A percentile compares a stretch with the other conserved stretches of the same genome.
Evolutionary conservation across 23 red algal species (phyloP).

Genomic region (Chondrus crispus): DNA sequence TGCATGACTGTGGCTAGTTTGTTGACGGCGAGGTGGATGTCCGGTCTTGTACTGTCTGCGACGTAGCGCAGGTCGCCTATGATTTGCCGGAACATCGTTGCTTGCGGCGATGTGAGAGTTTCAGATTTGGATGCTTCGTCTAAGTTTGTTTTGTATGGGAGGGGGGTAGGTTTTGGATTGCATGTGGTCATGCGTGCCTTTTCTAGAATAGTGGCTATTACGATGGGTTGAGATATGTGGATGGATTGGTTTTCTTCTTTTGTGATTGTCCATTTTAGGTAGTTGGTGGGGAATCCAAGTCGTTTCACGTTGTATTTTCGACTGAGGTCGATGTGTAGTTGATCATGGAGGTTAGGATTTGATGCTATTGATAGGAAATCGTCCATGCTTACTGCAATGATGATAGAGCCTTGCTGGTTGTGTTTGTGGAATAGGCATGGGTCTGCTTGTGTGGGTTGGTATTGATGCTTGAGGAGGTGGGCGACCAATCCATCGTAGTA

Average conservation of each 20-base stretch:
- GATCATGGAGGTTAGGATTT: too few relatives aligned
- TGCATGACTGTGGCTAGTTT: neutral
- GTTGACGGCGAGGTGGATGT: neutral
- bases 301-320: neutral
- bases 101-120: too few relatives aligned
- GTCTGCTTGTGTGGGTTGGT: neutral
- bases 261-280: conserved; percentile 8
- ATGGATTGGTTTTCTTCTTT: neutral
- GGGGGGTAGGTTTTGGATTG: neutral
- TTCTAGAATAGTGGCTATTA: neutral
- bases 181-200: neutral
- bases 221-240: neutral
- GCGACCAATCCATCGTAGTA: neutral
- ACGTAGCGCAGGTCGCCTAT: neutral
- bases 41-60: neutral
- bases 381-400: too few relatives aligned
- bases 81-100: too few relatives aligned
- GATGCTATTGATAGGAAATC: too few relatives aligned
- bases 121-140: too few relatives aligned
- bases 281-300: neutral
- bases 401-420: neutral
- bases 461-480: neutral
- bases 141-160: neutral
- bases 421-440: neutral
- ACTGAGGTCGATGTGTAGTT: neutral